Percentiles rank a stretch among this genome's conserved stretches.
Evolutionary conservation across 345 rosid genomes (phyloP).

Genomic region (Kernera saxatilis): DNA sequence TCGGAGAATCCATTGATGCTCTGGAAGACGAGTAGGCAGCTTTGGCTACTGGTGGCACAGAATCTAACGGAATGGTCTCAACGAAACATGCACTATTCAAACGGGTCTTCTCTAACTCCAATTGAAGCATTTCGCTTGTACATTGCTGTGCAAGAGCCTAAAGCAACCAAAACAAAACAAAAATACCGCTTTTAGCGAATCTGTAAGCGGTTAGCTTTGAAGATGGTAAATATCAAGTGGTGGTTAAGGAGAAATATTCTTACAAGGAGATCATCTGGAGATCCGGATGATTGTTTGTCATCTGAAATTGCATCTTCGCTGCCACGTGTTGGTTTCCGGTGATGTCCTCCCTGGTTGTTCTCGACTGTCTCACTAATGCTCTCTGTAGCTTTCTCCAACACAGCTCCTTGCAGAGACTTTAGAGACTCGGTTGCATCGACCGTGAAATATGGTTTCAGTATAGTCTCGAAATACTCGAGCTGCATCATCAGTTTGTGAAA

Average conservation of each 20-base stretch:
- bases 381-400: slow-evolving; percentile 87
- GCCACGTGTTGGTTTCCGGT: slow-evolving; percentile 80
- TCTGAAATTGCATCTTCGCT: slow-evolving; percentile 84
- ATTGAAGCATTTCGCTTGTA: slow-evolving; percentile 66
- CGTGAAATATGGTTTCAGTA: slow-evolving; percentile 74
- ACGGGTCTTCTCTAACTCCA: slow-evolving; percentile 85
- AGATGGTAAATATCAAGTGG: slow-evolving; percentile 8
- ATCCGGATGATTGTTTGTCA: slow-evolving; percentile 63
- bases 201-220: neutral
- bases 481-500: slow-evolving; percentile 41
- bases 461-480: slow-evolving; percentile 93
- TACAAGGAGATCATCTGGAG: slow-evolving; percentile 92
- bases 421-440: slow-evolving; percentile 70
- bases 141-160: slow-evolving; percentile 84
- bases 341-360: slow-evolving; percentile 56
- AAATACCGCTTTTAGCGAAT: neutral
- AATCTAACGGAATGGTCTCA: slow-evolving; percentile 55
- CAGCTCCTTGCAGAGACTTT: slow-evolving; percentile 72
- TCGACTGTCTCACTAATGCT: slow-evolving; percentile 56
- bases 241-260: slow-evolving; percentile 14
- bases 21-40: slow-evolving; percentile 38
- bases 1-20: slow-evolving; percentile 65
- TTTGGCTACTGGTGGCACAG: slow-evolving; percentile 55
- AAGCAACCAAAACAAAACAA: neutral
- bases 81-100: slow-evolving; percentile 78